phyloP scores from a whole-genome alignment of 2,329 filamentous ascomycete species.

The Talaromyces sp. region DNA sequence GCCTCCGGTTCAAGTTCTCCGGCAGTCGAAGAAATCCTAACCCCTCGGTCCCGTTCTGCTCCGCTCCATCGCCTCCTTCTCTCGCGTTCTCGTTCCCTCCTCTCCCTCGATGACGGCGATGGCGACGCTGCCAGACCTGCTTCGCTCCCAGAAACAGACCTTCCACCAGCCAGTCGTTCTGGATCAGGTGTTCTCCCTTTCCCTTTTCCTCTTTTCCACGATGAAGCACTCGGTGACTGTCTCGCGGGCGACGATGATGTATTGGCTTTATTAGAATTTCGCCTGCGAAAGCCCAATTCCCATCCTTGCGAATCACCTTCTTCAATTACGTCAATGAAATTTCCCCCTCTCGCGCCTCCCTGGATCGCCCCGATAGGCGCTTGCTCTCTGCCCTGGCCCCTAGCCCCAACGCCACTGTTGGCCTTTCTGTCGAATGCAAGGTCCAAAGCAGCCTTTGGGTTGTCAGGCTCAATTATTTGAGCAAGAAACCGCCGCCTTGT shows the following conservation, averaged over 20 bases:
- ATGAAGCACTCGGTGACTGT: not conserved
- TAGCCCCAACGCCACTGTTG: not conserved
- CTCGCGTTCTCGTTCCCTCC: not conserved
- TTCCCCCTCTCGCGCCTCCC: not conserved
- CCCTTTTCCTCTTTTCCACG: not conserved
- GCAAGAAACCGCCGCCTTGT: slow-evolving; percentile 32
- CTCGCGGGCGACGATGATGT: not conserved
- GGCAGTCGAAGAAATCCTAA: not conserved
- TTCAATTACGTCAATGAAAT: slow-evolving; percentile 7
- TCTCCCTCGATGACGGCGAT: not conserved
- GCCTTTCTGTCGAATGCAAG: not conserved
- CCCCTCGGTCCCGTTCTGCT: not conserved
- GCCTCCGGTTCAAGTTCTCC: not conserved
- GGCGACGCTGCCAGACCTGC: not conserved
- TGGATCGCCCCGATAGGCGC: not conserved
- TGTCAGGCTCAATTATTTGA: slow-evolving; percentile 28
- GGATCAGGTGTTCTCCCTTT: not conserved
- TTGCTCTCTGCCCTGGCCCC: not conserved
- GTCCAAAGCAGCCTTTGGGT: slow-evolving; percentile 12
- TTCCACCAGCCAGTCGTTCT: not conserved
- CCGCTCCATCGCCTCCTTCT: not conserved
- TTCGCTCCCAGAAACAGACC: not conserved
- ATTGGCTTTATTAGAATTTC: not conserved
- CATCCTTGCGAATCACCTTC: slow-evolving; percentile 4
- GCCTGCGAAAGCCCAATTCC: not conserved